A percentile compares a stretch with the other conserved stretches of the same genome.
Evolutionary conservation across 2,329 filamentous ascomycete species (phyloP).

Genomic region (Aspergillus sp.): DNA sequence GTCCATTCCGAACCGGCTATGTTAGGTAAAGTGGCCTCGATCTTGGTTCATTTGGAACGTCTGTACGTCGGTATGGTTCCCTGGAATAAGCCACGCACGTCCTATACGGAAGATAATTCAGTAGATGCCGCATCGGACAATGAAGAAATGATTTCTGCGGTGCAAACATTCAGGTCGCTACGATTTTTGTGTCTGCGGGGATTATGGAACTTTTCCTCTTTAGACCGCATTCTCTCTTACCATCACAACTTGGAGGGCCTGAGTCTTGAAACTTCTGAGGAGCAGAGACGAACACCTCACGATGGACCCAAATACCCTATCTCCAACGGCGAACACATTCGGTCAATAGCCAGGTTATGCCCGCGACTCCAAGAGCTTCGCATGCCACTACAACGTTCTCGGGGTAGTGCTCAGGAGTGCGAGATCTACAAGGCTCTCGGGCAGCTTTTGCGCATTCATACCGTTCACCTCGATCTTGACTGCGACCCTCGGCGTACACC

Average conservation of each 20-base stretch:
- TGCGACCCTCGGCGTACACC: neutral
- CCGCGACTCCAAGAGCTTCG: conserved; percentile 8
- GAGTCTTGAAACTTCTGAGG: neutral
- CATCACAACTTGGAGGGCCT: conserved; percentile 7
- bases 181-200: conserved; percentile 3
- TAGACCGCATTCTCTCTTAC: conserved; percentile 1
- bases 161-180: conserved; percentile 1
- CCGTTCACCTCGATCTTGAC: conserved; percentile 10
- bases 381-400: conserved; percentile 2
- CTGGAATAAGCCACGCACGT: neutral
- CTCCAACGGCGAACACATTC: neutral
- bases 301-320: conserved; percentile 1
- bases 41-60: neutral
- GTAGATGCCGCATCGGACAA: neutral
- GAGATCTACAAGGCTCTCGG: conserved; percentile 5
- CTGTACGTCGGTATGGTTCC: neutral
- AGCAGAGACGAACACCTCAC: neutral
- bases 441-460: neutral
- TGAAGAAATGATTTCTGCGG: neutral
- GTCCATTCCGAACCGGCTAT: neutral
- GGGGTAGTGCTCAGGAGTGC: conserved; percentile 1
- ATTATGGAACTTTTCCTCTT: neutral
- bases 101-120: too few relatives aligned
- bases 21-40: neutral
- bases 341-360: neutral